Base-by-base conservation (phyloP, 1,284 basidiomycete species). In the Rhizoctonia solani region DNA sequence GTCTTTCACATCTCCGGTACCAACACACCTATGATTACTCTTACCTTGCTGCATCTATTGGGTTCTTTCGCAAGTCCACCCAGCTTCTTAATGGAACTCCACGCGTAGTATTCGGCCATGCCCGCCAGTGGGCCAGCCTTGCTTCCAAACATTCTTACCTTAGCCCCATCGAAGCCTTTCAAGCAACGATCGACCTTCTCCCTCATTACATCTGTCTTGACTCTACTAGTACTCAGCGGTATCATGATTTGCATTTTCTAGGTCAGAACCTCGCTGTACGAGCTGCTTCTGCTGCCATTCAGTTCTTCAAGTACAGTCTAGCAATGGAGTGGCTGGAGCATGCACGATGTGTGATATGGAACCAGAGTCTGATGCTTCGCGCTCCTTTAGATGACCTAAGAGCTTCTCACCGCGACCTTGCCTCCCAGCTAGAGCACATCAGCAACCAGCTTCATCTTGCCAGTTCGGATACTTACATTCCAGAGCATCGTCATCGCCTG, bases 281-380 rank as follows among this genome's bases (percentile, higher is more conserved):
- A n/a, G n/a, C n/a, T 6, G 54, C 55, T 19, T 32, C 66, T 6
- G 30, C 32, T 23, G 66, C 66, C 6, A 52, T 68, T 16, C 16
- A 46, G 6, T 16, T 11, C 14, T 13, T 9, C n/a, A 3, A 42
- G 11, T 32, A 29, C 11, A 34, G 19, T 8, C 3, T 23, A 39
- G 65, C 65, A 4, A 11, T 56, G 6, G 54, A 56, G 65, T 44
- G 56, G 23, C 30, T 56, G 37, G 65, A 67, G 29, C 65, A 49
- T 23, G 65, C 54, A 8, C 30, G 65, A n/a, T 39, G 32, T 3
- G 11, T 67, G 1, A 9, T 67, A 2, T 56, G 41, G 41, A 55
- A 11, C 21, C 65, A 67, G 32, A 30, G 27, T n/a, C n/a, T 27
- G 3, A 21, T 29, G 14, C 54, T 44, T 41, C 52, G 65, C 5